Conservation (phyloP, 148 eudicot species). For the Pouteria glomerata region DNA sequence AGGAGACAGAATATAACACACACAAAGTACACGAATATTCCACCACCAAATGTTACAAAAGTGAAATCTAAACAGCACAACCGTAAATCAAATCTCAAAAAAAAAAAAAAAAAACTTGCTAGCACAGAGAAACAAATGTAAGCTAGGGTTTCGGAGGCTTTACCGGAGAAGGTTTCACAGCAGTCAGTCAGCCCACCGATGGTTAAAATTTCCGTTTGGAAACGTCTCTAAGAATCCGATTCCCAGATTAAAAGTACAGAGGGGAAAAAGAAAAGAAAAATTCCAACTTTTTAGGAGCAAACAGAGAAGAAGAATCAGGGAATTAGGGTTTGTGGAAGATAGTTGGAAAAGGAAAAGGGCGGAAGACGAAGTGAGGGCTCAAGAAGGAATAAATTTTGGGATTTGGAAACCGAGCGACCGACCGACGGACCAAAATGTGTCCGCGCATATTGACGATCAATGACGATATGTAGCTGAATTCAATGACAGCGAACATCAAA, state of each 20-base stretch:
- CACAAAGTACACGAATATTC: not conserved
- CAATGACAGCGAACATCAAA: no score
- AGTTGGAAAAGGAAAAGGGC: not conserved
- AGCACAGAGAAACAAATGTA: not conserved
- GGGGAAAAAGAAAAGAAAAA: not conserved
- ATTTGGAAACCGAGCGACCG: not conserved
- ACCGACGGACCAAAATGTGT: not conserved
- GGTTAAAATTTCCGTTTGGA: not conserved
- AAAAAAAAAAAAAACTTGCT: not conserved
- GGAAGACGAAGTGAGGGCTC: not conserved
- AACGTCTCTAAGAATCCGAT: not conserved
- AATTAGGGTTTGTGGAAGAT: not conserved
- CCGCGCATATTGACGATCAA: not conserved
- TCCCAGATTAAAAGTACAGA: not conserved
- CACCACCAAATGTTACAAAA: no score
- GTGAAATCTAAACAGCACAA: no score
- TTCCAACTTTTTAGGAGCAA: not conserved
- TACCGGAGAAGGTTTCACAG: not conserved
- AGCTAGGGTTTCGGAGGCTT: not conserved
- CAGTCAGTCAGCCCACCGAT: not conserved
- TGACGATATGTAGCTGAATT: not conserved
- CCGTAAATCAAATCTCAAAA: not conserved
- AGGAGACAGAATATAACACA: not conserved
- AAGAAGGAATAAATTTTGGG: slow-evolving; percentile 1
- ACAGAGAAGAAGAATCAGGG: not conserved